phyloP scores from a whole-genome alignment of 2,329 filamentous ascomycete genomes.

The Clathrospora elynae region DNA sequence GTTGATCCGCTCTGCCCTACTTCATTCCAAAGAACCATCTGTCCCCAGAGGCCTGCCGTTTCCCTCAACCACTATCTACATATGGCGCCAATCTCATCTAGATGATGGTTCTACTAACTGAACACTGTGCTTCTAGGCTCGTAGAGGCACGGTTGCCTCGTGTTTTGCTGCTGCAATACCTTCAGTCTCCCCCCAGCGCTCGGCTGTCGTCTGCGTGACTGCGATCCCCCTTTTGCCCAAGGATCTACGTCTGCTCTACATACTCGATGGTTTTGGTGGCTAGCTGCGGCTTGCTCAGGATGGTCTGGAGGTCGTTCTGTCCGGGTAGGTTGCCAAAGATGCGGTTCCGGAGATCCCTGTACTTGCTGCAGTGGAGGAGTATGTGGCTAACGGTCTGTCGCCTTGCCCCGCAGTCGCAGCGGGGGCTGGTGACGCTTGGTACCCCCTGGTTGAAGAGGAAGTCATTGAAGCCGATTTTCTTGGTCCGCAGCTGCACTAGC shows the following conservation, averaged over 20 bases:
- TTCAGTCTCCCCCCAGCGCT: conserved; percentile 21
- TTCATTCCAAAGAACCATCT: conserved; percentile 13
- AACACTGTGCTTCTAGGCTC: conserved; percentile 9
- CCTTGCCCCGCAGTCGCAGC: conserved; percentile 20
- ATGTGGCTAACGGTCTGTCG: conserved; percentile 23
- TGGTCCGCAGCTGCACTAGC: conserved; percentile 18
- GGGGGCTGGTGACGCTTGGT: conserved; percentile 13
- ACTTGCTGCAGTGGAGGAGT: conserved; percentile 16
- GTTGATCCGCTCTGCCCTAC: conserved; percentile 13
- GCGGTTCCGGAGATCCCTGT: conserved; percentile 20
- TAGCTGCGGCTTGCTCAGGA: conserved; percentile 20
- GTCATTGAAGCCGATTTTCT: conserved; percentile 24
- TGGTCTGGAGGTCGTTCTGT: conserved; percentile 20
- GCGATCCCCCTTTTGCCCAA: conserved; percentile 24
- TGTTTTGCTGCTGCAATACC: conserved; percentile 15
- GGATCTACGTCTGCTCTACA: conserved; percentile 28
- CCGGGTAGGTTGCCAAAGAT: conserved; percentile 18
- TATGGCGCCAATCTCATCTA: conserved; percentile 8
- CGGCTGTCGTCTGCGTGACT: conserved; percentile 15
- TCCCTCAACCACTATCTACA: conserved; percentile 12
- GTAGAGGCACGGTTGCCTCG: conserved; percentile 3
- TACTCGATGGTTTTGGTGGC: conserved; percentile 23
- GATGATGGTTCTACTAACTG: conserved; percentile 13
- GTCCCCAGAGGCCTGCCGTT: conserved; percentile 12
- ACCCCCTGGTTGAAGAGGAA: conserved; percentile 22